These are phyloP conservation scores for Epichloe elymi DNA, from an alignment of 2,329 filamentous ascomycete genomes.

Conservation along the genomic window DNA sequence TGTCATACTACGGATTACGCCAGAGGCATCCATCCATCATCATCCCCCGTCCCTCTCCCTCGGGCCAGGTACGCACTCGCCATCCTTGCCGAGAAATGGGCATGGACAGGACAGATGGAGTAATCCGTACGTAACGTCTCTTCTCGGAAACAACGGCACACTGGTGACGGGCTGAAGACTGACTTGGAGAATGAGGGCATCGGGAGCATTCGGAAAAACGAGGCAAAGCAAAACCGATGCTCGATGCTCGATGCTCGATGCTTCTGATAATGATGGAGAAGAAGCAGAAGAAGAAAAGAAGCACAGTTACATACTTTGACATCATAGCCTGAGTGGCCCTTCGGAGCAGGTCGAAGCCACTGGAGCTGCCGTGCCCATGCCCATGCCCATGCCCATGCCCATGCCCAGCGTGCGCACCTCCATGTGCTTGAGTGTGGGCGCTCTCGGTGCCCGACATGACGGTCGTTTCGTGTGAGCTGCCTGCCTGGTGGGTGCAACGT, in stretches of 20 bases:
- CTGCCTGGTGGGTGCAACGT: not conserved
- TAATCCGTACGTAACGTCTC: not conserved
- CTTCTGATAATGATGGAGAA: not conserved
- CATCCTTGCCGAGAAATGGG: not conserved
- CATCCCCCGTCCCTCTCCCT: not conserved
- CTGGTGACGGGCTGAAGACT: not conserved
- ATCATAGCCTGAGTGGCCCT: constrained; percentile 51
- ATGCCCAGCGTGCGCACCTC: constrained; percentile 10
- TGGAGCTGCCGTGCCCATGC: constrained; percentile 17
- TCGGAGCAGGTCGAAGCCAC: constrained; percentile 43
- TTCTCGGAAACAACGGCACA: not conserved
- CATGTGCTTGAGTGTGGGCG: constrained; percentile 10
- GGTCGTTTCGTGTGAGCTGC: constrained; percentile 1
- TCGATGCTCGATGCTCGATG: not conserved
- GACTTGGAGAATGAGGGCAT: not conserved
- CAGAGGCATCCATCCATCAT: not conserved
- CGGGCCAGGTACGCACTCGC: not conserved
- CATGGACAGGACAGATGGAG: too few species aligned
- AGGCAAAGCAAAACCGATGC: too few species aligned
- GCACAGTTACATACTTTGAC: constrained; percentile 39
- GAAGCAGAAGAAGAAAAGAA: not conserved
- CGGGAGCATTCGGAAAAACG: not conserved
- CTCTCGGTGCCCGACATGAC: constrained; percentile 38
- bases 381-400: not conserved
- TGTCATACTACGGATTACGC: not conserved